Percentiles rank a stretch among this genome's conserved stretches.
phyloP scores from a whole-genome alignment of 2,329 filamentous ascomycete species.

The Botrytis galanthina region DNA sequence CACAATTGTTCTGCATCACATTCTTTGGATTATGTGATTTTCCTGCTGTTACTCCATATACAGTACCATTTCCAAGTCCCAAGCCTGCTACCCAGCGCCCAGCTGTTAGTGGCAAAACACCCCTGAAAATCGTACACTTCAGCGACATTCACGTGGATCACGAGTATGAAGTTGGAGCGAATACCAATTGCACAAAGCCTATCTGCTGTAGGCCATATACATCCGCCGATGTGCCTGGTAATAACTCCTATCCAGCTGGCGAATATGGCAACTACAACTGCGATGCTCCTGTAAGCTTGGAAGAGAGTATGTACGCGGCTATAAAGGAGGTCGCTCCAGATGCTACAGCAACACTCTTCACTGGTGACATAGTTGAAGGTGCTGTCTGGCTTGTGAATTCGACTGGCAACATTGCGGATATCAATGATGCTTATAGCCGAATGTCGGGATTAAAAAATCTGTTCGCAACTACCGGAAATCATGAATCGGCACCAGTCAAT shows the following conservation, averaged over 20 bases:
- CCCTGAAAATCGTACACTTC: slow-evolving; percentile 44
- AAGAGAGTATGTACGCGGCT: slow-evolving; percentile 43
- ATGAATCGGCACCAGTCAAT: slow-evolving; percentile 42
- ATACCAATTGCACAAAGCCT: slow-evolving; percentile 43
- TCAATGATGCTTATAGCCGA: slow-evolving; percentile 41
- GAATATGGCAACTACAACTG: slow-evolving; percentile 42
- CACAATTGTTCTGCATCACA: slow-evolving; percentile 52
- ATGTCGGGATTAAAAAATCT: slow-evolving; percentile 39
- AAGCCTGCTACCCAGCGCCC: slow-evolving; percentile 40
- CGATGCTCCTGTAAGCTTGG: slow-evolving; percentile 42
- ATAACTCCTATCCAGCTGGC: slow-evolving; percentile 41
- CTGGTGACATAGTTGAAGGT: slow-evolving; percentile 43
- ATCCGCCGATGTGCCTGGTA: slow-evolving; percentile 40
- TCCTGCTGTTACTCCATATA: slow-evolving; percentile 40
- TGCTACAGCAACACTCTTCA: slow-evolving; percentile 41
- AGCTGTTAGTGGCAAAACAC: slow-evolving; percentile 39
- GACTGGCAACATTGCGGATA: slow-evolving; percentile 37
- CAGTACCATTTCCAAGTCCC: slow-evolving; percentile 39
- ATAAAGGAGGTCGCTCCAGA: slow-evolving; percentile 37
- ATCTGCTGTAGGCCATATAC: slow-evolving; percentile 45
- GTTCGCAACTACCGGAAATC: slow-evolving; percentile 43
- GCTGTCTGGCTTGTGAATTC: slow-evolving; percentile 40
- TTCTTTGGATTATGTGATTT: slow-evolving; percentile 46
- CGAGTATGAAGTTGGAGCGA: slow-evolving; percentile 42
- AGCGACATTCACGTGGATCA: slow-evolving; percentile 46